These are phyloP conservation scores for Capsella bursapastoris DNA, from an alignment of 345 rosid species.

Conservation along the genomic window DNA sequence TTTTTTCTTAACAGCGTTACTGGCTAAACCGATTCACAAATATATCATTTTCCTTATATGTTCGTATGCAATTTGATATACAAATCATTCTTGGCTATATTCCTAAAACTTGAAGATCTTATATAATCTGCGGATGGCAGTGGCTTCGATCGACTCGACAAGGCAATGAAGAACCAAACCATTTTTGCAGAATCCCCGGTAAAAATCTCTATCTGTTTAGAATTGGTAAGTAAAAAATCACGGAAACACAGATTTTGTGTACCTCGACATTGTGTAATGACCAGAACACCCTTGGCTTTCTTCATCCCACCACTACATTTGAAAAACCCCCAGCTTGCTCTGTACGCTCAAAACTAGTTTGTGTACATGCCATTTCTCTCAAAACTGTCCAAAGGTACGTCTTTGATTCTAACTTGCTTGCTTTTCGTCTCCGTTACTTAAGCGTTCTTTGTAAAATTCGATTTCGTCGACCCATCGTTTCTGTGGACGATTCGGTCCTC, in stretches of 20 bases:
- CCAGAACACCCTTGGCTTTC: background rate
- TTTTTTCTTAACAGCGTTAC: background rate
- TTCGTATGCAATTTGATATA: background rate
- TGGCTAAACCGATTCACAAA: background rate
- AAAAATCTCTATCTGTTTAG: too few species aligned
- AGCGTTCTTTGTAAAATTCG: background rate
- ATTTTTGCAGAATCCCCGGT: background rate
- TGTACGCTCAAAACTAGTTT: background rate
- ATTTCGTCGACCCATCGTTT: background rate
- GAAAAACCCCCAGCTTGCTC: background rate
- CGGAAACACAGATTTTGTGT: background rate
- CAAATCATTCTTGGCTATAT: background rate
- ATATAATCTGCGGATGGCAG: too few species aligned
- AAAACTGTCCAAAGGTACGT: slow-evolving; percentile 7
- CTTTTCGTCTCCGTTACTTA: background rate
- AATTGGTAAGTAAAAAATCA: background rate
- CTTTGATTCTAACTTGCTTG: background rate
- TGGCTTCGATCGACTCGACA: too few species aligned
- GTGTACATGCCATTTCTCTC: background rate
- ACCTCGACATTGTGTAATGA: background rate
- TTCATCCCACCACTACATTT: background rate
- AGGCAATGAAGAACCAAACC: background rate
- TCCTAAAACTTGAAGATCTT: background rate
- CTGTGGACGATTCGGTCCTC: background rate
- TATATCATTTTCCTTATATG: background rate